A percentile compares a stretch with the other conserved stretches of the same genome.
Conservation (phyloP, 345 rosid genomes). For the Citrus hindsii region DNA sequence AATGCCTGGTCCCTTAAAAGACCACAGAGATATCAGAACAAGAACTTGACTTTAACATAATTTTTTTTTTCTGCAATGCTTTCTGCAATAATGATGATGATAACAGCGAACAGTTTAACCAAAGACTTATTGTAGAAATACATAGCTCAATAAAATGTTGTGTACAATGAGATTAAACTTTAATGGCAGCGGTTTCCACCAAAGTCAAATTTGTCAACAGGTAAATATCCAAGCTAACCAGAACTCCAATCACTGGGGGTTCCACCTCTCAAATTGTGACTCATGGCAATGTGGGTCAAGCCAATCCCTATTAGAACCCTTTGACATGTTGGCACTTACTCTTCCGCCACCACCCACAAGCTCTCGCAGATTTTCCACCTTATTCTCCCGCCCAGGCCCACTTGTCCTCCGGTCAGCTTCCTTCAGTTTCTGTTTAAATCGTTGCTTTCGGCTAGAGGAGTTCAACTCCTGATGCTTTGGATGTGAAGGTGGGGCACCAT, state of each 20-base stretch:
- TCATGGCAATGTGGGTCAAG: constrained; percentile 93
- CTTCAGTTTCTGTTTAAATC: constrained; percentile 77
- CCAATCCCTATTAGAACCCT: constrained; percentile 73
- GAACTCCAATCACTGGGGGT: constrained; percentile 33
- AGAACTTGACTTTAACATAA: not conserved
- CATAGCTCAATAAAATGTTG: constrained; percentile 18
- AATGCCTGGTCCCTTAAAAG: too few relatives aligned
- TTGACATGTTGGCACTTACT: constrained; percentile 36
- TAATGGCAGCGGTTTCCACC: not conserved
- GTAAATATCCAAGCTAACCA: constrained; percentile 6
- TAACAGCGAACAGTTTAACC: constrained; percentile 7
- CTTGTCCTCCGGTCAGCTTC: constrained; percentile 69
- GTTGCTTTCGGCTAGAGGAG: constrained; percentile 62
- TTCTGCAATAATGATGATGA: constrained; percentile 13
- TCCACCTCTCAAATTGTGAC: constrained; percentile 69
- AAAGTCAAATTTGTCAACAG: not conserved
- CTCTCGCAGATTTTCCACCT: constrained; percentile 70
- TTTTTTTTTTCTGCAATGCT: not conserved
- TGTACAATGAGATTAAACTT: constrained; percentile 15
- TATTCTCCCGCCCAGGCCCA: constrained; percentile 81
- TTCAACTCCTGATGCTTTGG: constrained; percentile 61
- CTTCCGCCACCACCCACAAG: constrained; percentile 54
- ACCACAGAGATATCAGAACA: not conserved
- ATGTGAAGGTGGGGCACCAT: constrained; percentile 83
- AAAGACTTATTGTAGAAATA: constrained; percentile 18